Percentiles rank a stretch among this genome's conserved stretches.
phyloP scores from a whole-genome alignment of 441 rosid genomes.

The Erodium texanum region DNA sequence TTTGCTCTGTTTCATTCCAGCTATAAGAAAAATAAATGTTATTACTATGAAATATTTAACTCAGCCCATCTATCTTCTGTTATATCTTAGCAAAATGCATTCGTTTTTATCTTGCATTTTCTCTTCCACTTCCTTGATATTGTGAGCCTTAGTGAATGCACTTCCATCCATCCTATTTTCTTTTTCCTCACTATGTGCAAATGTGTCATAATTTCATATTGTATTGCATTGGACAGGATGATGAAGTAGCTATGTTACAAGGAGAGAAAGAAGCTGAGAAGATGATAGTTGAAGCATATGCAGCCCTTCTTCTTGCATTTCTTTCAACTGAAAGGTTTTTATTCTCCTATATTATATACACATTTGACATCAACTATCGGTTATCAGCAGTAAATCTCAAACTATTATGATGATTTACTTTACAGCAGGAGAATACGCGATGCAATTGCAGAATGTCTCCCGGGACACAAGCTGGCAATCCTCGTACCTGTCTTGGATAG shows the following conservation, averaged over 20 bases:
- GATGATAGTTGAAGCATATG: constrained; percentile 95
- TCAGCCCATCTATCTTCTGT: too few species aligned
- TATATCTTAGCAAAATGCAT: too few species aligned
- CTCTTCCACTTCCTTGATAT: too few species aligned
- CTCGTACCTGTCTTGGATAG: constrained; percentile 95
- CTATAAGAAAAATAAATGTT: too few species aligned
- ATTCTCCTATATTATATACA: not conserved
- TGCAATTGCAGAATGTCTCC: constrained; percentile 71
- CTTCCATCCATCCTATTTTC: too few species aligned
- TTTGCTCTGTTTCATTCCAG: too few species aligned
- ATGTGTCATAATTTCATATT: too few species aligned
- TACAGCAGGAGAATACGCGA: constrained; percentile 69
- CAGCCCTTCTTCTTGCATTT: constrained; percentile 91
- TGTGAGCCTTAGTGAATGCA: too few species aligned
- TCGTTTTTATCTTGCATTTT: too few species aligned
- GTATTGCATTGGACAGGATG: constrained; percentile 39
- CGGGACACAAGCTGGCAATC: constrained; percentile 50
- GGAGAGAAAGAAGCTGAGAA: constrained; percentile 97
- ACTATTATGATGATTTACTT: constrained; percentile 19
- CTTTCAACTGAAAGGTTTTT: constrained; percentile 89
- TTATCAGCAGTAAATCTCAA: not conserved
- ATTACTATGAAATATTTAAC: too few species aligned
- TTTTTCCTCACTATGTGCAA: too few species aligned
- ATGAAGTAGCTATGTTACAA: constrained; percentile 70
- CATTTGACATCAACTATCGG: not conserved